phyloP scores from a whole-genome alignment of 2,329 filamentous ascomycete species.

The Stachybotrys elegans region DNA sequence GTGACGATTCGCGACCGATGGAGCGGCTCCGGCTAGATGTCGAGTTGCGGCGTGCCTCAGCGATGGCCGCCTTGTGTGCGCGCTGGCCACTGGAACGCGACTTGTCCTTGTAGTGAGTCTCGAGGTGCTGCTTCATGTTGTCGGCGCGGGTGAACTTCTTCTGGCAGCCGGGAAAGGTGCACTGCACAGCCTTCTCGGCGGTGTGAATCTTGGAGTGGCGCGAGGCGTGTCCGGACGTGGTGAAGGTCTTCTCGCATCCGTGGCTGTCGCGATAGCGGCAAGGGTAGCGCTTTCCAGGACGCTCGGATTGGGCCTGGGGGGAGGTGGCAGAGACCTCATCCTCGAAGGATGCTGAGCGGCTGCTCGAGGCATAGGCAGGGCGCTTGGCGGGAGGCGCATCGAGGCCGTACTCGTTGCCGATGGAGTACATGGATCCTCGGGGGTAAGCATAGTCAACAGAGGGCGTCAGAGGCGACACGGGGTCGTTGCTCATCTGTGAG shows the following conservation, averaged over 20 bases:
- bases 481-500: slow-evolving; percentile 51
- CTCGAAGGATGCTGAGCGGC: slow-evolving; percentile 45
- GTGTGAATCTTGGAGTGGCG: slow-evolving; percentile 82
- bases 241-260: slow-evolving; percentile 74
- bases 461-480: slow-evolving; percentile 52
- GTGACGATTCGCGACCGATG: slow-evolving; percentile 16
- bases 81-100: slow-evolving; percentile 35
- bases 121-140: slow-evolving; percentile 83
- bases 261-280: slow-evolving; percentile 68
- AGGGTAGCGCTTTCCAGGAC: slow-evolving; percentile 62
- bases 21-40: slow-evolving; percentile 26
- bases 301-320: slow-evolving; percentile 34
- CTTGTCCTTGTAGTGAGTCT: slow-evolving; percentile 68
- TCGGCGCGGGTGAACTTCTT: slow-evolving; percentile 79
- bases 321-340: slow-evolving; percentile 41
- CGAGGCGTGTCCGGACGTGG: slow-evolving; percentile 79
- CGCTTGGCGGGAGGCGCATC: slow-evolving; percentile 32
- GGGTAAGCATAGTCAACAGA: slow-evolving; percentile 37
- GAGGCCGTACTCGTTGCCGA: slow-evolving; percentile 26
- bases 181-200: slow-evolving; percentile 70
- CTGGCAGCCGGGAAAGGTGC: slow-evolving; percentile 63
- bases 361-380: slow-evolving; percentile 36
- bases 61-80: slow-evolving; percentile 25
- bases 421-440: slow-evolving; percentile 33
- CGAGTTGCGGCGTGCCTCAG: slow-evolving; percentile 27